Conservation (phyloP, 176 grass and related monocot genomes). For the Leersia perrieri region DNA sequence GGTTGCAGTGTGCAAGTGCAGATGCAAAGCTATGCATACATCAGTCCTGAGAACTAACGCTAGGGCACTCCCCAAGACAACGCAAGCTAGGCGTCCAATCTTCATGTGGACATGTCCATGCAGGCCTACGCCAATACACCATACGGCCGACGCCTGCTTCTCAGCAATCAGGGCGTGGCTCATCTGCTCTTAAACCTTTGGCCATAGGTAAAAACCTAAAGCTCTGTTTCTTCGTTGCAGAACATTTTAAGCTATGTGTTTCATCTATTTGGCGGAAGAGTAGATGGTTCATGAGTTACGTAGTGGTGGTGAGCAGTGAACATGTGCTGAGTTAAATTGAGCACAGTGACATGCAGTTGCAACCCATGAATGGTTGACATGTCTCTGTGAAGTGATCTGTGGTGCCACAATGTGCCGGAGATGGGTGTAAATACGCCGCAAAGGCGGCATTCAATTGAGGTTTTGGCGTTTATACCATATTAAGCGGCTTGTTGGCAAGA, state of each 20-base stretch:
- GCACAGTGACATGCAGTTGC: conserved; percentile 36
- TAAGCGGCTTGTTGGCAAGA: conserved; percentile 19
- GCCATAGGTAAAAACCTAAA: neutral
- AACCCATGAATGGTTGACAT: conserved; percentile 15
- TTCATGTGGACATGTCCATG: neutral
- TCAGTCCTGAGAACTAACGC: neutral
- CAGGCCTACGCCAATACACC: neutral
- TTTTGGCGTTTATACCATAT: conserved; percentile 32
- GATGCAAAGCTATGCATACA: conserved; percentile 13
- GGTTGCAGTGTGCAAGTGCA: neutral
- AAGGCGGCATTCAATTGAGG: conserved; percentile 25
- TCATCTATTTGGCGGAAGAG: neutral
- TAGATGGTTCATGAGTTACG: neutral
- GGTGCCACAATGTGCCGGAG: conserved; percentile 9
- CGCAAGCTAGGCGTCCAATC: conserved; percentile 11
- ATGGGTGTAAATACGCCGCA: conserved; percentile 5
- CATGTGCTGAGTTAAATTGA: conserved; percentile 29
- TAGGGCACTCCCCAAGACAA: conserved; percentile 21
- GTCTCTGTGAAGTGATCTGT: conserved; percentile 13
- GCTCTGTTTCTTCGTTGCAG: neutral
- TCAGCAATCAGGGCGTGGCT: neutral
- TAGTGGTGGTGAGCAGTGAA: conserved; percentile 12
- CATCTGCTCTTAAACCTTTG: neutral
- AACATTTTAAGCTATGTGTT: conserved; percentile 18
- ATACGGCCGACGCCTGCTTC: neutral